Evolutionary conservation across 2,329 filamentous ascomycete species (phyloP), one percentile per base, ranked within the genome.

Genomic region (Colletotrichum liriopes): DNA sequence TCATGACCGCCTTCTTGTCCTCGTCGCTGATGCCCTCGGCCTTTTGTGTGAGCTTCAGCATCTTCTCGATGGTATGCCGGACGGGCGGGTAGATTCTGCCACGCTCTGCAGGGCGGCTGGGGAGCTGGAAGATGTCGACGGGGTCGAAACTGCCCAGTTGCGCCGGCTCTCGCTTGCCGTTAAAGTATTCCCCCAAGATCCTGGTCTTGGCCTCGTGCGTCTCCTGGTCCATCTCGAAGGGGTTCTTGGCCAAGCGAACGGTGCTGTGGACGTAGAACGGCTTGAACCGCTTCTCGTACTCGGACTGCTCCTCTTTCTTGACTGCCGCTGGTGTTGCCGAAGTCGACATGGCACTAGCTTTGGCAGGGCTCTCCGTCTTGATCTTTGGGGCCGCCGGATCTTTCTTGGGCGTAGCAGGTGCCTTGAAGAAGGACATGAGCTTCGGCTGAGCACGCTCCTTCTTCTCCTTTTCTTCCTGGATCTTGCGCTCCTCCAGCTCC

Each of bases 181-280:
- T 72, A 18, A 92, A 77, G 60, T 85, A 87, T 62, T 88, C 84
- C 73, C 91, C 89, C 2, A 92, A 80, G 3, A 86, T 86, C 23
- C 75, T 77, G 37, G 84, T 86, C 79, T 88, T 91, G 62, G 77
- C 82, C n/a, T 84, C 78, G 35, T 86, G 84, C 0, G 89, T 88
- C 72, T 90, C 85, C 1, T 87, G 79, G 74, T 94, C 91, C 79
- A 92, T 86, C 49, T 86, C 80, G 37, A 90, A 90, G 2, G 84
- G 85, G 60, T 86, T 83, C 0, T 87, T 86, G 0, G 95, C 94
- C 65, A 98, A 76, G n/a, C 83, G 89, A 1, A 94, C 93, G 77
- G 94, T 88, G 3, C 91, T 87, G 71, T 94, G 93, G 56, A 96
- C 78, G 74, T 93, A 95, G 80, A 98, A 98, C 0, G 93, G 91